Conservation (phyloP, 306 rosid species). For the Inga oerstediana region DNA sequence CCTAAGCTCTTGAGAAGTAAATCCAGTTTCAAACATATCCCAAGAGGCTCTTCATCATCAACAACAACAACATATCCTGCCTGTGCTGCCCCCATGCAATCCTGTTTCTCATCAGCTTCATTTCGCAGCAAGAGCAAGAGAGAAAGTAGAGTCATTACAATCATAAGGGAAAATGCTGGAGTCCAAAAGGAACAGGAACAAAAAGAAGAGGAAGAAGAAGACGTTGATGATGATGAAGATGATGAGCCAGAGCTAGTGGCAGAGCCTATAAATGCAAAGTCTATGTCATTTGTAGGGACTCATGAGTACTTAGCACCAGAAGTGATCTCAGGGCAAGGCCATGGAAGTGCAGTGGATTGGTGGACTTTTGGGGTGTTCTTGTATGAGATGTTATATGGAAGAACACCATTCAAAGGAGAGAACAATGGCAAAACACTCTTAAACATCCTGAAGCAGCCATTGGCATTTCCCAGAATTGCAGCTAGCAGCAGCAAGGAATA, state of each 20-base stretch:
- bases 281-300: constrained; percentile 92
- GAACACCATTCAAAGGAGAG: constrained; percentile 93
- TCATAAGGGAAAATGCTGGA: constrained; percentile 58
- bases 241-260: constrained; percentile 82
- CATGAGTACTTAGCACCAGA: constrained; percentile 97
- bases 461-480: constrained; percentile 70
- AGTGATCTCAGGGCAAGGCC: constrained; percentile 92
- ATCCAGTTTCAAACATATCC: constrained; percentile 34
- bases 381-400: constrained; percentile 87
- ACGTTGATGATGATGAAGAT: background rate
- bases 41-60: constrained; percentile 36
- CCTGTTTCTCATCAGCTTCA: constrained; percentile 68
- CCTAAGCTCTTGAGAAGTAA: constrained; percentile 67
- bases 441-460: constrained; percentile 75
- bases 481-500: constrained; percentile 60
- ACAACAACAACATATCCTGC: constrained; percentile 28
- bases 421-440: constrained; percentile 85
- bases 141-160: constrained; percentile 52
- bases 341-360: constrained; percentile 98
- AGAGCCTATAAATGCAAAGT: constrained; percentile 76
- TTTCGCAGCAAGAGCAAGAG: constrained; percentile 45
- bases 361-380: constrained; percentile 95
- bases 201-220: background rate
- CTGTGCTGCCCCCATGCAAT: constrained; percentile 80
- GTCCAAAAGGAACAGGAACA: constrained; percentile 14